Evolutionary conservation across 2,329 filamentous ascomycete species (phyloP), one percentile per base, ranked within the genome.

Genomic region (Arthroderma sp.): DNA sequence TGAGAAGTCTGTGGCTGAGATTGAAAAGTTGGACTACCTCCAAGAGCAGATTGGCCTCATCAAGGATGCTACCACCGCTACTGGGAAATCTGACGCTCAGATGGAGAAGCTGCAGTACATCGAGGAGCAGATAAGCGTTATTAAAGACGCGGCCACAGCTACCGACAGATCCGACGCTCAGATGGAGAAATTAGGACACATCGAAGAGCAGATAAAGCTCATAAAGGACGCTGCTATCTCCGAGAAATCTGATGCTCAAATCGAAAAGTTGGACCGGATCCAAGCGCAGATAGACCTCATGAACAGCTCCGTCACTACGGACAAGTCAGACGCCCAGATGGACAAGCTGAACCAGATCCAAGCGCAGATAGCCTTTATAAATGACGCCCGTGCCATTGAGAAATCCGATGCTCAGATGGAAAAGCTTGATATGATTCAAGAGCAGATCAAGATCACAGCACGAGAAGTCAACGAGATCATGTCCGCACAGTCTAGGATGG

Each of bases 301-400:
- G 31, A 62, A 63, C 27, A 64, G 66, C 42, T 55, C 63, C 2
- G 71, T 78, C 28, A 73, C 76, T 15, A 75, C 84, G 0, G 75
- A 75, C 43, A 80, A 86, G 57, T 78, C 83, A 1, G 76, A 86
- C 32, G 71, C 74, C 4, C 85, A 88, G 53, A 75, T 95, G 38
- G 82, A 83, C 50, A 84, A 85, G 27, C 74, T 98, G 4, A 86
- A 95, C 53, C 77, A 87, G 61, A 91, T 96, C 42, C 86, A 95
- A 56, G 75, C 83, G 51, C 84, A 94, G 53, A 87, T 98, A 22
- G 15, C 57, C 40, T 58, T 75, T 8, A 53, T 70, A 30, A 62
- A 63, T 27, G 65, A 67, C 42, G 55, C 63, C 2, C 71, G 78
- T 28, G 73, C 76, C 15, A 75, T 84, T 0, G 75, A 75, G 42